Conservation (phyloP, 768 basidiomycete genomes). For the Russula vinacea region DNA sequence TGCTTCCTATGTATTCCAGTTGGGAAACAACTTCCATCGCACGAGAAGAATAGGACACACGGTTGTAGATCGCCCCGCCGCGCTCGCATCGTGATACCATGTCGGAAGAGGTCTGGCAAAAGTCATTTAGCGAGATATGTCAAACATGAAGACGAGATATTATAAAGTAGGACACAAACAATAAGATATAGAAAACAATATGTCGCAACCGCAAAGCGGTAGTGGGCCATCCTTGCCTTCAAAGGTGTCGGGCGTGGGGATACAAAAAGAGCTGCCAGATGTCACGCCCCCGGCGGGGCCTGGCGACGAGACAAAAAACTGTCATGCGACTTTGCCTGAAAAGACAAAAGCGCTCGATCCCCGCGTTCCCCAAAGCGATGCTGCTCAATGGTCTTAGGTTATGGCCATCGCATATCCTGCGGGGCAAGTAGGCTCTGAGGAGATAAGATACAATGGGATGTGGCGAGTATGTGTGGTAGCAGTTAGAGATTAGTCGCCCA, state of each 20-base stretch:
- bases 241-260: background rate
- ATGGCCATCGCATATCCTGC: background rate
- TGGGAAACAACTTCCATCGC: background rate
- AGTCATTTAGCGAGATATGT: slow-evolving; percentile 1
- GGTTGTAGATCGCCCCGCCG: background rate
- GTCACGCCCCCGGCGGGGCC: background rate
- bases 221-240: background rate
- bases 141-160: slow-evolving; percentile 3
- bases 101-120: background rate
- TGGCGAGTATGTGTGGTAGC: background rate
- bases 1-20: background rate
- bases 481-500: background rate
- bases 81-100: background rate
- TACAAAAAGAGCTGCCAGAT: slow-evolving; percentile 4
- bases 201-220: background rate
- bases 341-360: too few species aligned
- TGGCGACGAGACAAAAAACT: background rate
- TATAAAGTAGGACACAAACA: slow-evolving; percentile 15
- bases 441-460: background rate
- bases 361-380: background rate
- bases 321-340: too few species aligned
- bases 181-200: slow-evolving; percentile 18
- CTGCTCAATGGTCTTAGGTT: background rate
- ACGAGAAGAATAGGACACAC: background rate
- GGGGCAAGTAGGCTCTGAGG: background rate